These are phyloP conservation scores for Galeopsis tetrahit DNA, from an alignment of 257 asterid species.

Conservation along the genomic window DNA sequence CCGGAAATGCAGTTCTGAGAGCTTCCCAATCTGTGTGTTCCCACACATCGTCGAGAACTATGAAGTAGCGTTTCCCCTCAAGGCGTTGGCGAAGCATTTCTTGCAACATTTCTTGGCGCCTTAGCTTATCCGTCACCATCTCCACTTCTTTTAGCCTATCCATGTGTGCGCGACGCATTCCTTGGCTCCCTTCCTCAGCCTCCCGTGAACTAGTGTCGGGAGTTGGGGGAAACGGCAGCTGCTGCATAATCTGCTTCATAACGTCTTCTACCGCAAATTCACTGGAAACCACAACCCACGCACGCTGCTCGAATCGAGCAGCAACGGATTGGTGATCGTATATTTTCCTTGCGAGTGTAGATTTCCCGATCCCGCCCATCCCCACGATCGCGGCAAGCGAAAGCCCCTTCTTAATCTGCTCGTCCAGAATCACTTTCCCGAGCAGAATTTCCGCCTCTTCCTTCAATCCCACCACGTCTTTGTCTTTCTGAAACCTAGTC, in stretches of 20 bases:
- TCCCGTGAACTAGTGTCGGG: too few species aligned
- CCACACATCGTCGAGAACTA: constrained; percentile 35
- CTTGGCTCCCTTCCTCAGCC: not conserved
- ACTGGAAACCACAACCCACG: not conserved
- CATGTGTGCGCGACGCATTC: too few species aligned
- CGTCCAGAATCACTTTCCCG: not conserved
- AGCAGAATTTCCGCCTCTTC: constrained; percentile 9
- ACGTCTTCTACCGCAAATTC: not conserved
- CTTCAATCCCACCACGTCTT: constrained; percentile 24
- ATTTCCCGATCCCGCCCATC: constrained; percentile 33
- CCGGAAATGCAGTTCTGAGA: constrained; percentile 28
- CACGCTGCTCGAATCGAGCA: constrained; percentile 7
- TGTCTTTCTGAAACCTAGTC: not conserved
- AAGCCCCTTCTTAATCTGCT: not conserved
- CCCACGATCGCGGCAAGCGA: constrained; percentile 25
- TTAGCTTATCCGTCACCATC: not conserved
- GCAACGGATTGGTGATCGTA: constrained; percentile 20
- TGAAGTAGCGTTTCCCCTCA: constrained; percentile 23
- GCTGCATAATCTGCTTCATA: not conserved
- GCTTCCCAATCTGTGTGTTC: constrained; percentile 23
- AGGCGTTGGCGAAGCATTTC: not conserved
- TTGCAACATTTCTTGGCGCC: not conserved
- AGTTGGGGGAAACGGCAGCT: not conserved
- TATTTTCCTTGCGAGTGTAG: constrained; percentile 33
- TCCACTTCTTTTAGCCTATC: not conserved